A percentile compares a stretch with the other conserved stretches of the same genome.
Conservation (phyloP, 2,329 filamentous ascomycete genomes). For the Onygenales sp. region DNA sequence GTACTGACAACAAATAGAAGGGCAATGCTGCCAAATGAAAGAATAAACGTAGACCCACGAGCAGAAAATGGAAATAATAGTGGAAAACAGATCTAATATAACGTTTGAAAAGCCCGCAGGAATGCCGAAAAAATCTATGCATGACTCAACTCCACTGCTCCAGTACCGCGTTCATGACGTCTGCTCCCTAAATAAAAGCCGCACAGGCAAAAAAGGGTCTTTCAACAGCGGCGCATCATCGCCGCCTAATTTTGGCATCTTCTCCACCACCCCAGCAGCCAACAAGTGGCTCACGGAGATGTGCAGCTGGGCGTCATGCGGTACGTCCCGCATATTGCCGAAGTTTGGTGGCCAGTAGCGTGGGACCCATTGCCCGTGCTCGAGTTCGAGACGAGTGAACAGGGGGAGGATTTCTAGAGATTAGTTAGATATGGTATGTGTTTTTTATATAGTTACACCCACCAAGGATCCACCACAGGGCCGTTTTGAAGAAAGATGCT, state of each 20-base stretch:
- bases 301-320: constrained; percentile 21
- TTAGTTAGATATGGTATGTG: neutral
- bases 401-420: constrained; percentile 24
- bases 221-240: constrained; percentile 10
- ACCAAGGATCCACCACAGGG: constrained; percentile 27
- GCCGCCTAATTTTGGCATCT: constrained; percentile 13
- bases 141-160: neutral
- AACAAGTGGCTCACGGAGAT: constrained; percentile 18
- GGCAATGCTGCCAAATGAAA: too few species aligned
- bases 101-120: too few species aligned
- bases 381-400: constrained; percentile 26
- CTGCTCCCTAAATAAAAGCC: constrained; percentile 2
- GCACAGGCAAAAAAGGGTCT: constrained; percentile 7
- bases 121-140: neutral
- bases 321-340: constrained; percentile 24
- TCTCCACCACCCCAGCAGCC: constrained; percentile 14
- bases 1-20: too few species aligned
- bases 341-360: constrained; percentile 25
- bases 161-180: constrained; percentile 4
- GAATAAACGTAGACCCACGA: too few species aligned
- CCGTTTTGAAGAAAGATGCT: constrained; percentile 14
- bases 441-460: constrained; percentile 5
- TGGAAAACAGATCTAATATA: too few species aligned
- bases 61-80: too few species aligned
- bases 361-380: constrained; percentile 25